These are phyloP conservation scores for Myochromella boudieri DNA, from an alignment of 768 basidiomycete genomes.

Conservation along the genomic window DNA sequence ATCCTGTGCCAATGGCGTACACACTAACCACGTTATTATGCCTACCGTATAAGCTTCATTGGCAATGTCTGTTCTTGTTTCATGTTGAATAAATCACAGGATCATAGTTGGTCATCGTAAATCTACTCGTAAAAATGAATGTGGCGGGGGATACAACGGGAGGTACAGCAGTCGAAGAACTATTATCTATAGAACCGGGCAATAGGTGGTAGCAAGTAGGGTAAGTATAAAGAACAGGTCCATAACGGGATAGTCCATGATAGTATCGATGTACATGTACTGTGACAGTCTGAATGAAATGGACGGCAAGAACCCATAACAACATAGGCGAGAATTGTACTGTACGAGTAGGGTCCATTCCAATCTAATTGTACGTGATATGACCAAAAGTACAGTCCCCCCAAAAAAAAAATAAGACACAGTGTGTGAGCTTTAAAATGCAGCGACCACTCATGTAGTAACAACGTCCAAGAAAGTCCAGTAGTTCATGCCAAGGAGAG, in stretches of 20 bases:
- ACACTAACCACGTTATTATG: background rate
- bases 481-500: slow-evolving; percentile 2
- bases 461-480: background rate
- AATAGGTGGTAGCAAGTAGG: background rate
- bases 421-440: too few species aligned
- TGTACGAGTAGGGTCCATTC: too few species aligned
- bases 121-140: slow-evolving; percentile 5
- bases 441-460: background rate
- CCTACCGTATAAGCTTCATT: too few species aligned
- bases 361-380: too few species aligned
- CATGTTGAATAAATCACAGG: background rate
- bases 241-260: too few species aligned
- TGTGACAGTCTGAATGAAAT: background rate
- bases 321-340: background rate
- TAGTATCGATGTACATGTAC: too few species aligned
- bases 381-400: too few species aligned
- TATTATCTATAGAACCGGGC: too few species aligned
- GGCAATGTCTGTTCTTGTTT: too few species aligned
- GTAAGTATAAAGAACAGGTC: too few species aligned
- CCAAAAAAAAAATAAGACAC: too few species aligned
- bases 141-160: background rate
- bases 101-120: background rate
- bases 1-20: too few species aligned
- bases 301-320: background rate
- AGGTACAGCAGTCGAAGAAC: background rate